These are phyloP conservation scores for Dalbergia cultrata DNA, from an alignment of 306 rosid species.

Conservation along the genomic window DNA sequence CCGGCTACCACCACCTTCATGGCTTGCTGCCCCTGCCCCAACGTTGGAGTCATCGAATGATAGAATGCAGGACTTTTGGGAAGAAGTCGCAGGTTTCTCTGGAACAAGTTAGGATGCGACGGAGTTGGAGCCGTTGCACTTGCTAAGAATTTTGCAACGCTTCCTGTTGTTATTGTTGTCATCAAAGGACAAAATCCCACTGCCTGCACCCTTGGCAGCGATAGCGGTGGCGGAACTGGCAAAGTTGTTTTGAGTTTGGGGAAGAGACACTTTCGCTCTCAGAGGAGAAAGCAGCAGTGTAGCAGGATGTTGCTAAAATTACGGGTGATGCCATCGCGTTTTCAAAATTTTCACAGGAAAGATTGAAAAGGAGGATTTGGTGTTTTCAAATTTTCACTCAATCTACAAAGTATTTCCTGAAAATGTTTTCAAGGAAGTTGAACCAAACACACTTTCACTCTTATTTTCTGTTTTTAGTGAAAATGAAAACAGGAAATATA, in stretches of 20 bases:
- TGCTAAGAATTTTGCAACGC: not conserved
- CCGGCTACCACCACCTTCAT: not conserved
- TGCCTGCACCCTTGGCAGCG: no score
- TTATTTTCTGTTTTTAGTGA: no score
- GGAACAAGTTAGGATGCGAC: not conserved
- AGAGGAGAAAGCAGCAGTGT: not conserved
- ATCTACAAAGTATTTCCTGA: no score
- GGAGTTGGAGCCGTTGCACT: constrained; percentile 14
- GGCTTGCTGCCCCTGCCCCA: not conserved
- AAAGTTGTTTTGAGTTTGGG: no score
- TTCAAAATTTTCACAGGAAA: no score
- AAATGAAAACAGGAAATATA: no score
- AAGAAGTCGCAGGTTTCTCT: not conserved
- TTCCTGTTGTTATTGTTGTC: not conserved
- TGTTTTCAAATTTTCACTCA: no score
- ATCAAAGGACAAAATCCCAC: not conserved
- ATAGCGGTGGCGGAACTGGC: no score
- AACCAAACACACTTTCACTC: no score
- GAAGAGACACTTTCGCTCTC: not conserved
- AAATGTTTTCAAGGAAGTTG: no score
- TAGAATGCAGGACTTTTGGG: constrained; percentile 1
- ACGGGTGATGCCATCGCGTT: no score
- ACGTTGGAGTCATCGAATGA: constrained; percentile 6
- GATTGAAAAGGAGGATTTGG: no score
- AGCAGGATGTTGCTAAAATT: not conserved